Conservation (phyloP, 2,329 filamentous ascomycete genomes). For the Fonsecaea nubica region DNA sequence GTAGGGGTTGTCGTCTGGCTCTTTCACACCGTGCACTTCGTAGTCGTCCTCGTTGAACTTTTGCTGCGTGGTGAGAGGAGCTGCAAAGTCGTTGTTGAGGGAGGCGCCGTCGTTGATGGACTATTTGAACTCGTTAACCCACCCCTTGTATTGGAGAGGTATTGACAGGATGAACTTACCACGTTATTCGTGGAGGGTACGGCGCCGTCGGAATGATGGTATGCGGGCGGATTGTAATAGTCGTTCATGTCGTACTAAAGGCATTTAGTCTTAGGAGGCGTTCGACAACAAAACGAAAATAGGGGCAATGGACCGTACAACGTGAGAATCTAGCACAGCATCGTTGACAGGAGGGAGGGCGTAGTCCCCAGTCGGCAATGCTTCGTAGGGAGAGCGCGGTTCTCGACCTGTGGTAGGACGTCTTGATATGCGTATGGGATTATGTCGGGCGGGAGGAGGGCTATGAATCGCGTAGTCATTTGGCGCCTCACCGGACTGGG, state of each 20-base stretch:
- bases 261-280: neutral
- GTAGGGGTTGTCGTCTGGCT: slow-evolving; percentile 20
- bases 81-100: neutral
- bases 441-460: slow-evolving; percentile 13
- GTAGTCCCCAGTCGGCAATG: slow-evolving; percentile 3
- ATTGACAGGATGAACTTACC: slow-evolving; percentile 1
- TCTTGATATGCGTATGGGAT: neutral
- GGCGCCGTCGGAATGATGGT: slow-evolving; percentile 3
- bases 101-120: slow-evolving; percentile 14
- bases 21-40: slow-evolving; percentile 3
- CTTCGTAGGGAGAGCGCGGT: slow-evolving; percentile 11
- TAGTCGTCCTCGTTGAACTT: slow-evolving; percentile 5
- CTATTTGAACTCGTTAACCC: no score
- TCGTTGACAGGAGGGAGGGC: slow-evolving; percentile 4
- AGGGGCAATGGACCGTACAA: neutral
- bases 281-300: neutral
- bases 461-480: slow-evolving; percentile 3
- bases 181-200: slow-evolving; percentile 10
- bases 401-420: neutral
- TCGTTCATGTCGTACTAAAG: slow-evolving; percentile 1
- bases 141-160: neutral
- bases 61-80: slow-evolving; percentile 8
- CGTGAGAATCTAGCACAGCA: neutral
- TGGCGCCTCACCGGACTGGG: neutral
- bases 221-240: neutral